Evolutionary conservation across 768 basidiomycete species (phyloP), one percentile per base, ranked within the genome.

Genomic region (Calvatia gigantea): DNA sequence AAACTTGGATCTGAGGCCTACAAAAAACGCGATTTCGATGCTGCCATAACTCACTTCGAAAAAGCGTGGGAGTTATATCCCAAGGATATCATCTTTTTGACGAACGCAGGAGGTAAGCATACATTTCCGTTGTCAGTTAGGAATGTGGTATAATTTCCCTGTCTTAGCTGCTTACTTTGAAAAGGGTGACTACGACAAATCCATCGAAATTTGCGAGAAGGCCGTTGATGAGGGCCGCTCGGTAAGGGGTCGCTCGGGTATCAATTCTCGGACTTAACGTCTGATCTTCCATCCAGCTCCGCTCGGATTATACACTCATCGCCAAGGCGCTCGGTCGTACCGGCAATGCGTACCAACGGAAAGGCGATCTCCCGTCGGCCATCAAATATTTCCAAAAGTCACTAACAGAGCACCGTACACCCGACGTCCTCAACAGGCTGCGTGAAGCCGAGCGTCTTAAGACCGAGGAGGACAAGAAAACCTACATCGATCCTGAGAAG

Each of bases 381-480:
- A 84, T 96, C 79, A 94, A 91, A 70, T 94, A 82, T 77, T 97
- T 83, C 76, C 79, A 94, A 64, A 98, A 98, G 71, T 94, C 91
- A 4, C 81, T 99, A 44, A 86, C 93, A 1, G 97, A 99, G 70
- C 96, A 98, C 70, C 93, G 97, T 56, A 98, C 96, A 11, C 90
- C 97, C 25, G 87, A 94, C 63, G 79, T 94, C 62, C 82, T 98
- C 57, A 84, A 84, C 69, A 99, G 96, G 75, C 82, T 99, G 27
- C 91, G 91, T 46, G 89, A 85, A 27, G 73, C 81, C 12, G 95
- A 99, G 73, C 86, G 85, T 59, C 70, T 75, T 33, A 89, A 94
- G 69, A 78, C 75, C 1, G 95, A 98, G 56, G 75, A 74, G 25
- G 93, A 94, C 59, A 84, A 83, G 23, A 76, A 82, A 61, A 90